Evolutionary conservation across 1,139 yeast genomes (phyloP), one percentile per base, ranked within the genome.

Genomic region (Hyphopichia wangnamkhiaoensis): DNA sequence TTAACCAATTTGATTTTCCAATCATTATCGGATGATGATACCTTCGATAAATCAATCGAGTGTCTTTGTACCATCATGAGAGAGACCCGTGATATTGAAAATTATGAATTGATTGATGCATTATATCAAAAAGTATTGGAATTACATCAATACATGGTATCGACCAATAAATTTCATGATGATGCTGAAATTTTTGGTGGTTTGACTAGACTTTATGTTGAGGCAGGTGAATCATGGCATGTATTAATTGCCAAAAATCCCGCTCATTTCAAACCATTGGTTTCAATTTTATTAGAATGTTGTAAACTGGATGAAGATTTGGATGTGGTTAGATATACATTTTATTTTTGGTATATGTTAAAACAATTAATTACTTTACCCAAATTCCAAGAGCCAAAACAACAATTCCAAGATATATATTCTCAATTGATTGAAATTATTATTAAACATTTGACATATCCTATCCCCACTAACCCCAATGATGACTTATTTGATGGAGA

Each of bases 221-320:
- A 90, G 52, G 95, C 97, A 2, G 96, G 96, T 44, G 98, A 91
- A 61, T 77, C 95, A 2, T 94, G 98, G 98, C 94, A 89, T 61
- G 87, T 87, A 26, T 70, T 87, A 26, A 80, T 91, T 41, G 93
- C 95, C 6, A 82, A 81, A 52, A 71, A 78, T 42, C 95, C 97
- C 0, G 64, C 65, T 35, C 77, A 76, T 41, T 93, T 89, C 64
- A 74, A 79, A 46, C 84, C 87, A 2, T 67, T 93, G 52, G 94
- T 90, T n/a, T 82, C 80, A 44, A 80, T 87, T 8, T 64, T 91
- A 26, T 71, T 89, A 34, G 80, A 80, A 37, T 76, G 85, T 44
- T 60, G 69, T 45, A 69, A 84, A 17, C 76, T 76, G 48, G 86
- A 83, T 35, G 86, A 82, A 35, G 97, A 91, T 60, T 74, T 93